Evolutionary conservation across 441 rosid genomes (phyloP), one percentile per base, ranked within the genome.

Genomic region (Flueggea neowawraea): DNA sequence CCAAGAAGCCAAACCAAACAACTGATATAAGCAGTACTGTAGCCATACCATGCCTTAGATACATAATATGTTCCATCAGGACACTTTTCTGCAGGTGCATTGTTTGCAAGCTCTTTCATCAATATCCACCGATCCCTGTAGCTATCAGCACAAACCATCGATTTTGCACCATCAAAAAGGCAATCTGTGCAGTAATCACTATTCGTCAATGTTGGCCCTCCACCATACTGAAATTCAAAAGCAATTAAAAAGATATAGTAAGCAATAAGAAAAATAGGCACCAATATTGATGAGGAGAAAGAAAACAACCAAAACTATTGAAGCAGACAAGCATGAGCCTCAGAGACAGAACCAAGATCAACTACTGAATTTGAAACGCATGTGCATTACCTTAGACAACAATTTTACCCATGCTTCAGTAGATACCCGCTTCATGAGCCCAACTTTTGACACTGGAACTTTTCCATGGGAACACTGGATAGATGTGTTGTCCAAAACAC

Each of bases 381-480:
- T 6, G 45, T 1, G 12, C 45, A 43, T 11, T 84, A 94, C 98
- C 99, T 86, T 88, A 43, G 90, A 81, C 52, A 71, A 73, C 71
- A 95, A 74, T 64, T 82, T 84, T 67, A 68, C 44, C 99, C 99
- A 95, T 60, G 97, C 95, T 74, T 73, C 79, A 68, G 82, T 64
- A 59, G 93, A 85, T 69, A 95, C 50, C 52, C 98, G 84, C 85
- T 95, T 95, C 87, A 87, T 80, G 66, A 78, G 83, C 68, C 83
- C 81, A 58, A 84, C 82, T 71, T 85, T 88, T 53, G 93, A 84
- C 43, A 78, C 70, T 12, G 90, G 90, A 60, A 95, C 84, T 79
- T 89, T 91, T 78, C 88, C 88, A 75, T 95, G 99, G 22, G 66
- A 73, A 69, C 99, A 95, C 56, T 85, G 95, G 65, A 95, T 77